Evolutionary conservation across 495 filamentous ascomycete species (phyloP).

Genomic region (Podospora australis): DNA sequence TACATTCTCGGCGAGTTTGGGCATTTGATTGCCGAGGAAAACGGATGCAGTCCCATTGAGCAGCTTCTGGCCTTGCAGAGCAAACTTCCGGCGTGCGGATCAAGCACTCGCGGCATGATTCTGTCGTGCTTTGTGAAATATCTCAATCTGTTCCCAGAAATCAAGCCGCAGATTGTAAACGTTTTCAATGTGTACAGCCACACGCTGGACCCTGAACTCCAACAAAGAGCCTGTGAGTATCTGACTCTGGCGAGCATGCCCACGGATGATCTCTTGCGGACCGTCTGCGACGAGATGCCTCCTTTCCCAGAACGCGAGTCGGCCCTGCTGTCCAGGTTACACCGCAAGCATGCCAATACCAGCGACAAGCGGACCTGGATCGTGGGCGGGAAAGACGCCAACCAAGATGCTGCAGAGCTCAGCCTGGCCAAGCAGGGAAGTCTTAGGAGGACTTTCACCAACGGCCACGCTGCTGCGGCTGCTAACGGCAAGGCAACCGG

Average conservation of each 20-base stretch:
- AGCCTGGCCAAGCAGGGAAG: conserved; percentile 74
- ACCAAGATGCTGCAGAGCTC: conserved; percentile 71
- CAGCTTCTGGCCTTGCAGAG: conserved; percentile 89
- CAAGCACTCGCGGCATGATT: conserved; percentile 86
- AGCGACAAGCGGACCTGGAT: conserved; percentile 96
- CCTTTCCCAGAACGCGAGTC: conserved; percentile 94
- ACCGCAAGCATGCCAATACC: conserved; percentile 84
- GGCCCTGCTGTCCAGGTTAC: conserved; percentile 82
- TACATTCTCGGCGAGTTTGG: conserved; percentile 96
- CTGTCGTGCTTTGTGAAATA: conserved; percentile 95
- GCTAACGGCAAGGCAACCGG: conserved; percentile 48
- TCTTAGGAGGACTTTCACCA: conserved; percentile 74
- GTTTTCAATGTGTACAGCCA: conserved; percentile 91
- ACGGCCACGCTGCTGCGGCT: conserved; percentile 41
- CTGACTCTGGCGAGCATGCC: conserved; percentile 77
- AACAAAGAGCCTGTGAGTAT: conserved; percentile 96
- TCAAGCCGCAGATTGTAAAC: conserved; percentile 88
- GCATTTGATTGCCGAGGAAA: conserved; percentile 91
- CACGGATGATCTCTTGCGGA: conserved; percentile 87
- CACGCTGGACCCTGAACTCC: conserved; percentile 88
- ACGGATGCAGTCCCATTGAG: conserved; percentile 92
- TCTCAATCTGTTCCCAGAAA: conserved; percentile 96
- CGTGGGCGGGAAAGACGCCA: conserved; percentile 88
- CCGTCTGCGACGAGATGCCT: conserved; percentile 98
- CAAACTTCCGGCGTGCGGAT: conserved; percentile 84